phyloP scores from a whole-genome alignment of 2,329 filamentous ascomycete species.

The Arachnopeziza araneosa region DNA sequence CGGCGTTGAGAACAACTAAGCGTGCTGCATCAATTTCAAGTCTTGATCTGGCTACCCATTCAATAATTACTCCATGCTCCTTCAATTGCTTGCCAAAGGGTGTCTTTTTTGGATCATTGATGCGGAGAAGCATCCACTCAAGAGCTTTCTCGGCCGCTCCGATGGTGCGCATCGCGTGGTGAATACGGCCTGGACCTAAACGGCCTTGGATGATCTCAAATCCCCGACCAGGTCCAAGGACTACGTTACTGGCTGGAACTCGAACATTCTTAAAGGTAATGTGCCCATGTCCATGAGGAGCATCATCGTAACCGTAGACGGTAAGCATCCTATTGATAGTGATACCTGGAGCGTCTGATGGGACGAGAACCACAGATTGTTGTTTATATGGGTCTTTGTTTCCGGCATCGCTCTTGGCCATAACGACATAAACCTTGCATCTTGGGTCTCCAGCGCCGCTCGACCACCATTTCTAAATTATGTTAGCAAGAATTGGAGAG shows the following conservation, averaged over 20 bases:
- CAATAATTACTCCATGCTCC: slow-evolving; percentile 89
- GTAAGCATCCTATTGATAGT: slow-evolving; percentile 91
- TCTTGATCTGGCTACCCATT: slow-evolving; percentile 88
- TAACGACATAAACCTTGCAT: slow-evolving; percentile 91
- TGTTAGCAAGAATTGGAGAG: slow-evolving; percentile 14
- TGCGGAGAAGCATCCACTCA: slow-evolving; percentile 89
- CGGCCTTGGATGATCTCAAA: slow-evolving; percentile 99
- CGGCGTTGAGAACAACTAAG: slow-evolving; percentile 86
- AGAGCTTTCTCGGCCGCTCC: slow-evolving; percentile 85
- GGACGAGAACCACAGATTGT: slow-evolving; percentile 89
- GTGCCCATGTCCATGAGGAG: slow-evolving; percentile 96
- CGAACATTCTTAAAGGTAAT: slow-evolving; percentile 85
- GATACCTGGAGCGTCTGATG: slow-evolving; percentile 73
- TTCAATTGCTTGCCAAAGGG: slow-evolving; percentile 84
- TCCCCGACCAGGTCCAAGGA: slow-evolving; percentile 86
- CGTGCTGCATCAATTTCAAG: slow-evolving; percentile 92
- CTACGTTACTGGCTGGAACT: slow-evolving; percentile 75
- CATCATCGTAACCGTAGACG: slow-evolving; percentile 95
- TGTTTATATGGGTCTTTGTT: slow-evolving; percentile 78
- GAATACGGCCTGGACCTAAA: slow-evolving; percentile 90
- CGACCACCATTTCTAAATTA: slow-evolving; percentile 91
- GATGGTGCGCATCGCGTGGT: slow-evolving; percentile 95
- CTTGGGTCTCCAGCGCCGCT: slow-evolving; percentile 89
- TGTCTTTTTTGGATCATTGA: slow-evolving; percentile 88
- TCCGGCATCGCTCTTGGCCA: slow-evolving; percentile 81